phyloP scores from a whole-genome alignment of 1,284 basidiomycete species.

The Chondrostereum purpureum region DNA sequence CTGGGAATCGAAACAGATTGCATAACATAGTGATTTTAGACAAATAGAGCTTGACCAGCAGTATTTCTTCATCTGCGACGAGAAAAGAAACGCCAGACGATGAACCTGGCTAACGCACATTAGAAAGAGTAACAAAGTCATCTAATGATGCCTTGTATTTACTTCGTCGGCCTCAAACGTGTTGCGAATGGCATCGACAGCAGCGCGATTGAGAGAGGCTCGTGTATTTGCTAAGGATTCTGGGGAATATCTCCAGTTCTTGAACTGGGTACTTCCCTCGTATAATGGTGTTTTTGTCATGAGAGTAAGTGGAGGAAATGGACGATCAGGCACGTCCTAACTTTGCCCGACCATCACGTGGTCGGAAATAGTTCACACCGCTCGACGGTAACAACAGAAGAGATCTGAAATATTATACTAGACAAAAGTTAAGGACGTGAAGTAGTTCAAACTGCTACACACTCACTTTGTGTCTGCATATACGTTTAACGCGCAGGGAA shows the following conservation, averaged over 20 bases:
- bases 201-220: slow-evolving; percentile 61
- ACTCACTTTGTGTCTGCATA: background rate
- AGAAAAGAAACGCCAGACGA: slow-evolving; percentile 68
- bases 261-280: slow-evolving; percentile 81
- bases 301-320: too few relatives aligned
- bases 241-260: slow-evolving; percentile 81
- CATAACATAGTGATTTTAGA: slow-evolving; percentile 84
- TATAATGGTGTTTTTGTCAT: slow-evolving; percentile 44
- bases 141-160: slow-evolving; percentile 20
- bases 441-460: too few relatives aligned
- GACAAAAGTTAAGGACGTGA: slow-evolving; percentile 6
- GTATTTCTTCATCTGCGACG: slow-evolving; percentile 76
- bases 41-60: slow-evolving; percentile 87
- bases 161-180: slow-evolving; percentile 82
- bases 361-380: too few relatives aligned
- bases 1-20: slow-evolving; percentile 80
- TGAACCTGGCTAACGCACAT: slow-evolving; percentile 51
- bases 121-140: slow-evolving; percentile 11
- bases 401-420: slow-evolving; percentile 7
- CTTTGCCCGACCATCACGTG: too few relatives aligned
- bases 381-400: too few relatives aligned
- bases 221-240: slow-evolving; percentile 57
- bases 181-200: slow-evolving; percentile 66
- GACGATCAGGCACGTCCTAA: too few relatives aligned
- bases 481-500: background rate